A percentile compares a stretch with the other conserved stretches of the same genome.
Conservation (phyloP, 331 rosid genomes). For the Pyracantha coccinea region DNA sequence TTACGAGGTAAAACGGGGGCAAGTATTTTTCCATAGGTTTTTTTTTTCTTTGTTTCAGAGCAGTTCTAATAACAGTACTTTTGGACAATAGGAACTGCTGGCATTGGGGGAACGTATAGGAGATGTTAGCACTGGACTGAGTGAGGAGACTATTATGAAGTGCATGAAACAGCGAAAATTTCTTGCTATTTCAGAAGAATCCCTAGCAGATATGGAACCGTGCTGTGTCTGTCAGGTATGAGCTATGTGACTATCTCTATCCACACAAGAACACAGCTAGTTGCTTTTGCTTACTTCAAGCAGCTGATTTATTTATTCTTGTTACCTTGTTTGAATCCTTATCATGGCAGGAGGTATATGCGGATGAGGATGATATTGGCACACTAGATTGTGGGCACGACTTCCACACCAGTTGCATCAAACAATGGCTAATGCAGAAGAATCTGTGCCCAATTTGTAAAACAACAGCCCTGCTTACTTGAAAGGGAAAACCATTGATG, state of each 20-base stretch:
- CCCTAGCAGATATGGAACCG: conserved; percentile 45
- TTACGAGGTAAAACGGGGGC: conserved; percentile 52
- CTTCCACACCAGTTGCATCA: conserved; percentile 68
- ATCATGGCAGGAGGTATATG: conserved; percentile 51
- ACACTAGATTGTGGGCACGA: conserved; percentile 80
- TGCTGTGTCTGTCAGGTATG: conserved; percentile 84
- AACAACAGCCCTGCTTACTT: conserved; percentile 54
- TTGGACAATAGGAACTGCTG: conserved; percentile 55
- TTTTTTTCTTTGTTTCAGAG: not conserved
- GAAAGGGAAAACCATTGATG: conserved; percentile 20
- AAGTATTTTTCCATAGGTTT: conserved; percentile 10
- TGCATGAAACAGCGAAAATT: conserved; percentile 44
- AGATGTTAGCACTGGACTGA: conserved; percentile 70
- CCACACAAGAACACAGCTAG: not conserved
- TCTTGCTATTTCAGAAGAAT: conserved; percentile 20
- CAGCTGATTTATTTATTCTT: conserved; percentile 1
- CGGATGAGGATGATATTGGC: conserved; percentile 57
- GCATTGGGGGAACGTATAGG: conserved; percentile 85
- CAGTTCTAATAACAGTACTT: conserved; percentile 13
- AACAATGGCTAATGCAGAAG: conserved; percentile 80
- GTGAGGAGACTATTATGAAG: conserved; percentile 46
- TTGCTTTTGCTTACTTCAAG: not conserved
- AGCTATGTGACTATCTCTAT: not conserved
- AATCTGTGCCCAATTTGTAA: conserved; percentile 83
- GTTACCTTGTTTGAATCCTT: conserved; percentile 4